phyloP scores from a whole-genome alignment of 768 basidiomycete species.

The Pisolithus tinctorius region DNA sequence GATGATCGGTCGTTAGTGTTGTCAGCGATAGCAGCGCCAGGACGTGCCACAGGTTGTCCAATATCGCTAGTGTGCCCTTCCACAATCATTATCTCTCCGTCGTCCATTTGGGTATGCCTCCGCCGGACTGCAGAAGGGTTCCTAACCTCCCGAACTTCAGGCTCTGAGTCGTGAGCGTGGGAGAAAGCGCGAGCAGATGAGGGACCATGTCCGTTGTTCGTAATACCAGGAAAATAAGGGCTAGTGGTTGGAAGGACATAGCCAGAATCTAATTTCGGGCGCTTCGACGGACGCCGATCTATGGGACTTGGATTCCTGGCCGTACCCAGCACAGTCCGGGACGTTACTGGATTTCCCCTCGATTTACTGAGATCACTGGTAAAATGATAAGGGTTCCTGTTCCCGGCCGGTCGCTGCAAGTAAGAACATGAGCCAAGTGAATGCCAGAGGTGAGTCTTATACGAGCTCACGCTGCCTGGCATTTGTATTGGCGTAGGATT shows the following conservation, averaged over 20 bases:
- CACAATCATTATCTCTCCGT: slow-evolving; percentile 18
- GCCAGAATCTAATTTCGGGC: slow-evolving; percentile 12
- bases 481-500: slow-evolving; percentile 16
- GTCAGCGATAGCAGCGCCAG: neutral
- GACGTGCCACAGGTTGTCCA: slow-evolving; percentile 14
- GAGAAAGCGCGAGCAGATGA: neutral
- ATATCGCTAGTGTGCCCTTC: slow-evolving; percentile 15
- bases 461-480: slow-evolving; percentile 15
- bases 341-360: slow-evolving; percentile 19
- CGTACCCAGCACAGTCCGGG: slow-evolving; percentile 16
- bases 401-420: slow-evolving; percentile 4
- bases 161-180: slow-evolving; percentile 6
- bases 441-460: neutral
- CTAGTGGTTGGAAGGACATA: neutral
- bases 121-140: neutral
- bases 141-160: slow-evolving; percentile 18
- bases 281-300: slow-evolving; percentile 15
- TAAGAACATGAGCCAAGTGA: slow-evolving; percentile 1
- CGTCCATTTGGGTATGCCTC: slow-evolving; percentile 2
- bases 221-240: neutral
- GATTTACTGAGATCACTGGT: neutral
- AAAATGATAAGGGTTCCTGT: neutral
- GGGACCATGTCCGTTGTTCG: slow-evolving; percentile 3
- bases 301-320: neutral
- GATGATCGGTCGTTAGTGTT: slow-evolving; percentile 9